These are phyloP conservation scores for Paxillus rubicundulus DNA, from an alignment of 768 basidiomycete genomes.

Conservation along the genomic window DNA sequence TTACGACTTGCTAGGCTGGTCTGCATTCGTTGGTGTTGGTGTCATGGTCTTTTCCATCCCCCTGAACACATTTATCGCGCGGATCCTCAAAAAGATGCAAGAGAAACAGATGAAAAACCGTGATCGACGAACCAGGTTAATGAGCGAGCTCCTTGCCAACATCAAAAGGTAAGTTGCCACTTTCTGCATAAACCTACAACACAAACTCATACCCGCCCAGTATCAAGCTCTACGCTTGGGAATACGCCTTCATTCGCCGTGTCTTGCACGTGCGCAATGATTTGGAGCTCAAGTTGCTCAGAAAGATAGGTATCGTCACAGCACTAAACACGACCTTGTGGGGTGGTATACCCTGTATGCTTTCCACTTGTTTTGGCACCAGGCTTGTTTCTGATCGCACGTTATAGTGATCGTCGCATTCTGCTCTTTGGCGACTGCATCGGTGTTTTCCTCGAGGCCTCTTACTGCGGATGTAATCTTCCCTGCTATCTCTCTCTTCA, in stretches of 20 bases:
- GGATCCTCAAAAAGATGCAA: slow-evolving; percentile 71
- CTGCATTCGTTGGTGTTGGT: slow-evolving; percentile 84
- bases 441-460: slow-evolving; percentile 57
- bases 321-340: slow-evolving; percentile 63
- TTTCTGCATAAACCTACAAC: not conserved
- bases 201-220: slow-evolving; percentile 35
- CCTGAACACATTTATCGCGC: slow-evolving; percentile 69
- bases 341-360: slow-evolving; percentile 60
- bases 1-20: slow-evolving; percentile 88
- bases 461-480: slow-evolving; percentile 91
- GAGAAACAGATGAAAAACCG: slow-evolving; percentile 92
- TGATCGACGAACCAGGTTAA: slow-evolving; percentile 77
- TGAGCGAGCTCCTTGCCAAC: slow-evolving; percentile 92
- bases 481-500: slow-evolving; percentile 90
- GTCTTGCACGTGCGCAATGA: slow-evolving; percentile 81
- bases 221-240: slow-evolving; percentile 94
- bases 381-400: not conserved
- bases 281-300: slow-evolving; percentile 76
- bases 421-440: slow-evolving; percentile 76
- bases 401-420: slow-evolving; percentile 67
- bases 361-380: not conserved
- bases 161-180: slow-evolving; percentile 63
- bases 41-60: slow-evolving; percentile 86
- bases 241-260: slow-evolving; percentile 80
- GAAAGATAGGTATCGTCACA: slow-evolving; percentile 76